Percentiles rank a stretch among this genome's conserved stretches.
Conservation (phyloP, 257 asterid species). For the Jasminum sambac region DNA sequence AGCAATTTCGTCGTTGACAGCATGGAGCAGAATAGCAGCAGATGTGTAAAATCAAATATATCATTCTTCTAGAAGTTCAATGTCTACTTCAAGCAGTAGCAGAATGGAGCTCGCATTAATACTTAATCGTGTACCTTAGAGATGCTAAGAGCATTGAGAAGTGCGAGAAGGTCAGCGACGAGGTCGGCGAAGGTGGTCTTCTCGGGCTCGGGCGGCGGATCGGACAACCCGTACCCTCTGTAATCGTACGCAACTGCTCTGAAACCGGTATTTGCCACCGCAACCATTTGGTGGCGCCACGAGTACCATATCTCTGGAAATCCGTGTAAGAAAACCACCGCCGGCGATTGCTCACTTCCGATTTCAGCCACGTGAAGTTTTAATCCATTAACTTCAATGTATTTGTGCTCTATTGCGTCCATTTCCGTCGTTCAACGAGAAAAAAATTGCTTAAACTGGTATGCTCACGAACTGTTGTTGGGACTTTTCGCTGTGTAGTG, state of each 20-base stretch:
- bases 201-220: conserved; percentile 49
- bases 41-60: no score
- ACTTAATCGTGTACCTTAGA: conserved; percentile 29
- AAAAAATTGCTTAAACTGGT: not conserved
- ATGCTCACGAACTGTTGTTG: not conserved
- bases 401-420: conserved; percentile 46
- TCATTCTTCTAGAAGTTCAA: not conserved
- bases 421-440: conserved; percentile 14
- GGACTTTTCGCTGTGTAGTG: no score
- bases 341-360: conserved; percentile 37
- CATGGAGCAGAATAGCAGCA: not conserved
- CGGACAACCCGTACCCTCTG: conserved; percentile 65
- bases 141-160: conserved; percentile 39
- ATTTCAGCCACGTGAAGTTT: conserved; percentile 55
- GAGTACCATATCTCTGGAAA: conserved; percentile 73
- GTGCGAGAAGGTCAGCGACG: conserved; percentile 40
- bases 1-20: not conserved
- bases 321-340: conserved; percentile 60
- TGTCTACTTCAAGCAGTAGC: not conserved
- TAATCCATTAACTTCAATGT: conserved; percentile 39
- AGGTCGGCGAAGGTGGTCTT: conserved; percentile 44
- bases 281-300: conserved; percentile 72
- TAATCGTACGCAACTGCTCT: conserved; percentile 61
- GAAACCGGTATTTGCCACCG: conserved; percentile 50
- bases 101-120: not conserved